These are phyloP conservation scores for Psidium friedrichsthalianum DNA, from an alignment of 345 rosid species.

Conservation along the genomic window DNA sequence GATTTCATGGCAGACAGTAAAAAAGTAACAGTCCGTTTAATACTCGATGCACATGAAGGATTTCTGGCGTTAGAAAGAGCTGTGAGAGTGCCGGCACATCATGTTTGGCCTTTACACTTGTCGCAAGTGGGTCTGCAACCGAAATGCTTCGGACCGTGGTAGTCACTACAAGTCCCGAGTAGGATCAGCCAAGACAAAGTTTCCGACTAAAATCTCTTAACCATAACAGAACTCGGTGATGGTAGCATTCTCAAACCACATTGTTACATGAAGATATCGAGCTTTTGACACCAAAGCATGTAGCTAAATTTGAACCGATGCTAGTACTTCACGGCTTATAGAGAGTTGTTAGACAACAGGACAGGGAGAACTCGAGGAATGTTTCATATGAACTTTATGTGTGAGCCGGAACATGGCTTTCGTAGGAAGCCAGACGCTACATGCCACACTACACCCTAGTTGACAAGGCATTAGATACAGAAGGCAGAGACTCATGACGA, in stretches of 20 bases:
- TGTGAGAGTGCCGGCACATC: not conserved
- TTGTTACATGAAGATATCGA: not conserved
- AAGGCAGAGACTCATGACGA: too few relatives aligned
- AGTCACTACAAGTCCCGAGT: not conserved
- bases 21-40: not conserved
- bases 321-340: too few relatives aligned
- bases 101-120: not conserved
- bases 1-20: not conserved
- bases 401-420: too few relatives aligned
- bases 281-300: not conserved
- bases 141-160: not conserved
- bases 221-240: not conserved
- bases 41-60: not conserved
- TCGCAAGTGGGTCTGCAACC: not conserved
- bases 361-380: too few relatives aligned
- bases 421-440: too few relatives aligned
- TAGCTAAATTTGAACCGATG: too few relatives aligned
- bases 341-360: too few relatives aligned
- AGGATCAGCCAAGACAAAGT: not conserved
- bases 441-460: too few relatives aligned
- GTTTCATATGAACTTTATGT: too few relatives aligned
- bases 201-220: not conserved
- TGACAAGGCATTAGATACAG: too few relatives aligned
- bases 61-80: not conserved
- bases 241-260: not conserved